Evolutionary conservation across 2,329 filamentous ascomycete genomes (phyloP), one percentile per base, ranked within the genome.

Genomic region (Calonectria honghensis): DNA sequence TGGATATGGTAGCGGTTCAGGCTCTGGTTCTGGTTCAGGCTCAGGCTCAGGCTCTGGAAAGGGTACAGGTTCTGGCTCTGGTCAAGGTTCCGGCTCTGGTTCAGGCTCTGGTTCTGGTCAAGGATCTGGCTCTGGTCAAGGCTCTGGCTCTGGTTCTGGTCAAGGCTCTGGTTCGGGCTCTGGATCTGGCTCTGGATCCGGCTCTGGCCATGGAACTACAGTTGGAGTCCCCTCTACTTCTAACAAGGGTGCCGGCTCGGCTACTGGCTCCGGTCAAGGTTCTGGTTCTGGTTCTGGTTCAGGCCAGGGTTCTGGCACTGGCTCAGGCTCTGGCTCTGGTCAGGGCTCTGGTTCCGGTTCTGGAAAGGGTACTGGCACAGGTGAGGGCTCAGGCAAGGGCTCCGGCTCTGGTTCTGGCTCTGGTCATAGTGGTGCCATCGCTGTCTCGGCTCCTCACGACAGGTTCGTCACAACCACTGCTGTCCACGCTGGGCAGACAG

Each of bases 381-480:
- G 51, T 11, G 6, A 7, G 20, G 52, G 52, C 31, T 20, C 29
- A 16, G 37, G 37, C 27, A 1, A 4, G 9, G 51, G 27, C 14
- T 31, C 27, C 3, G 51, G 51, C 2, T 39, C 31, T 4, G 32
- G 32, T 11, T 35, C 32, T 35, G 32, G 32, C 16, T 18, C 31
- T 13, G 24, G 35, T 13, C 57, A 37, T 24, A 27, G 20, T 18
- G 35, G 35, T 41, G 57, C 57, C 20, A 29, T 39, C 9, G 11
- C 31, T 13, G 20, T 61, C 35, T 41, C 57, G 2, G 57, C 24
- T 20, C 57, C 57, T 7, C 16, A 41, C 37, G 27, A 29, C 14
- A 63, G 24, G 24, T 63, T 63, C 16, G 31, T 63, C 24, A 63
- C 57, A 10, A 39, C 57, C 14, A 63, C 57, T 4, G 52, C 52